Evolutionary conservation across 2,329 filamentous ascomycete species (phyloP).

Genomic region (Nothomitra cinnamomea): DNA sequence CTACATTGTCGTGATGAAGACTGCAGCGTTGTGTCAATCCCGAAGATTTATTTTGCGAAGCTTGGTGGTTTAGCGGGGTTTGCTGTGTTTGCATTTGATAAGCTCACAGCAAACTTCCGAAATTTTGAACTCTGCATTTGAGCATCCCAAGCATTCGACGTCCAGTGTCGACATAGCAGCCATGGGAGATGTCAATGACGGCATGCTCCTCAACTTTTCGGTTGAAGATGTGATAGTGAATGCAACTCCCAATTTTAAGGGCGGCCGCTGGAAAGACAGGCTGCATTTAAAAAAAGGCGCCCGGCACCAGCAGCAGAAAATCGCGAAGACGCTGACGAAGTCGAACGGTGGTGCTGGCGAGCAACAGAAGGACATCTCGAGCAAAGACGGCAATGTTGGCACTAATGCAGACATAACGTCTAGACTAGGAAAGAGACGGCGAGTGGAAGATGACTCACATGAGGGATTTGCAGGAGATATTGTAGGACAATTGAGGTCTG

Average conservation of each 20-base stretch:
- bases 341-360: neutral
- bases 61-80: neutral
- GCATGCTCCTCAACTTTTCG: constrained; percentile 85
- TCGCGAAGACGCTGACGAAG: neutral
- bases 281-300: constrained; percentile 59
- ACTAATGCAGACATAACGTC: constrained; percentile 12
- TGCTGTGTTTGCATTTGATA: neutral
- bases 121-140: neutral
- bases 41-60: neutral
- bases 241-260: constrained; percentile 52
- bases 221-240: constrained; percentile 50
- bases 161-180: neutral
- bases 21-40: constrained; percentile 10
- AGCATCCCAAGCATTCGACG: neutral
- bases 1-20: constrained; percentile 10
- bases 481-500: neutral
- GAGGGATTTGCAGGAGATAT: neutral
- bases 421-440: constrained; percentile 19
- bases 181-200: constrained; percentile 69
- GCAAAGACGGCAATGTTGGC: constrained; percentile 8
- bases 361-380: neutral
- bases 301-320: constrained; percentile 32
- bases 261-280: constrained; percentile 85
- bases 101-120: neutral
- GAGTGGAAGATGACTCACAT: constrained; percentile 13